Percentiles rank a stretch among this genome's conserved stretches.
Conservation (phyloP, 2,329 filamentous ascomycete genomes). For the Dothideomycetidae sp. region DNA sequence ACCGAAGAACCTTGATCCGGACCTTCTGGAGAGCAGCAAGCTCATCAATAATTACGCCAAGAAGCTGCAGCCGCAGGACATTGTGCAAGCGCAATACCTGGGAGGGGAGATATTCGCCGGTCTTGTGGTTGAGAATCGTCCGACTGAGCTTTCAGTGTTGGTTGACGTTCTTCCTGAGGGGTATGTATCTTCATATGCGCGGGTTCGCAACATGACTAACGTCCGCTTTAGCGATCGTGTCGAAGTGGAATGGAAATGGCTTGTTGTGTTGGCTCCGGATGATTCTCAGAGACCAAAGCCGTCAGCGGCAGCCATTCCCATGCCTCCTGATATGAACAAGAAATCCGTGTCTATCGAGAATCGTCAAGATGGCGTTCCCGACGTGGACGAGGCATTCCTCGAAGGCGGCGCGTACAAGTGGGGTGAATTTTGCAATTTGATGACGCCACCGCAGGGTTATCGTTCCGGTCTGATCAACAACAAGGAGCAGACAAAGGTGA, state of each 20-base stretch:
- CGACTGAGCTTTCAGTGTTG: constrained; percentile 59
- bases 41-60: constrained; percentile 55
- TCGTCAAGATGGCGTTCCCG: constrained; percentile 36
- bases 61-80: constrained; percentile 54
- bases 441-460: constrained; percentile 26
- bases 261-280: constrained; percentile 55
- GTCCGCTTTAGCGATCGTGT: constrained; percentile 46
- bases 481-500: constrained; percentile 48
- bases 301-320: constrained; percentile 55
- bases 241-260: constrained; percentile 75
- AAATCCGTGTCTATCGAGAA: constrained; percentile 32
- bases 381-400: constrained; percentile 33
- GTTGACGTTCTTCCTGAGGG: constrained; percentile 74
- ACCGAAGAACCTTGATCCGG: constrained; percentile 46
- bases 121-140: constrained; percentile 68
- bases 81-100: constrained; percentile 76
- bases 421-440: constrained; percentile 55
- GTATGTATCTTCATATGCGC: constrained; percentile 36
- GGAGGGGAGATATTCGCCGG: constrained; percentile 84
- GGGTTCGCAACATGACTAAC: constrained; percentile 2
- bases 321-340: constrained; percentile 44
- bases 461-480: constrained; percentile 20
- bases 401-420: constrained; percentile 33
- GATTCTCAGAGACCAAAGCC: constrained; percentile 63
- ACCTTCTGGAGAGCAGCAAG: constrained; percentile 54